Evolutionary conservation across 345 rosid species (phyloP).

Genomic region (Eucalyptus sp.): DNA sequence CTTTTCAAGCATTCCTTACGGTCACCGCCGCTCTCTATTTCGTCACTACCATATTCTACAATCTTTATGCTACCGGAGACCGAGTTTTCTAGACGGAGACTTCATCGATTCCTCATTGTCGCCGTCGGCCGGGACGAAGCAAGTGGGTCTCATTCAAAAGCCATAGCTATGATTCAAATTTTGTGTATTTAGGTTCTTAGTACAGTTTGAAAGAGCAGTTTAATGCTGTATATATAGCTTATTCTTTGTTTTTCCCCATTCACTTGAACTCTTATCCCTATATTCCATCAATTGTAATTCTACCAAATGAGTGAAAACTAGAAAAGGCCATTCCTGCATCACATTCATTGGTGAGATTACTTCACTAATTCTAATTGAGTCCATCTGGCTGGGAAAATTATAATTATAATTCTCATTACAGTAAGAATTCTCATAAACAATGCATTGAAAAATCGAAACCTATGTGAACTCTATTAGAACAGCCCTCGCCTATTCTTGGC

Average conservation of each 20-base stretch:
- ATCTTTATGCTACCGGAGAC: slow-evolving; percentile 68
- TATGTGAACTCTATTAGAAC: no score
- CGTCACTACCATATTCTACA: slow-evolving; percentile 56
- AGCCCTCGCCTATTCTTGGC: no score
- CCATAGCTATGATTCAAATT: neutral
- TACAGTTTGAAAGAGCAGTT: neutral
- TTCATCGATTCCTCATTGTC: neutral
- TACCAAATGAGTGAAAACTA: neutral
- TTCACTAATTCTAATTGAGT: neutral
- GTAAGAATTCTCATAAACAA: no score
- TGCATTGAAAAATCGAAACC: no score
- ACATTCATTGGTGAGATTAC: neutral
- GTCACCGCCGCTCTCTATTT: slow-evolving; percentile 83
- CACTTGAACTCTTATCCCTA: neutral
- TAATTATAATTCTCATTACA: neutral
- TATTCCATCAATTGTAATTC: neutral
- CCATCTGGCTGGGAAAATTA: neutral
- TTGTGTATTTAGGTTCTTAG: neutral
- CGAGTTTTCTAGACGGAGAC: slow-evolving; percentile 42
- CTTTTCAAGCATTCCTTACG: slow-evolving; percentile 75
- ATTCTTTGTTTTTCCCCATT: neutral
- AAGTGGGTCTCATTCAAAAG: neutral
- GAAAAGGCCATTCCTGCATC: neutral
- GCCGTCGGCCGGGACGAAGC: no score
- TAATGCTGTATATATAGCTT: neutral